Base-by-base conservation (phyloP, 352 stramenopile genomes). In the Globisporangium carolinianum region DNA sequence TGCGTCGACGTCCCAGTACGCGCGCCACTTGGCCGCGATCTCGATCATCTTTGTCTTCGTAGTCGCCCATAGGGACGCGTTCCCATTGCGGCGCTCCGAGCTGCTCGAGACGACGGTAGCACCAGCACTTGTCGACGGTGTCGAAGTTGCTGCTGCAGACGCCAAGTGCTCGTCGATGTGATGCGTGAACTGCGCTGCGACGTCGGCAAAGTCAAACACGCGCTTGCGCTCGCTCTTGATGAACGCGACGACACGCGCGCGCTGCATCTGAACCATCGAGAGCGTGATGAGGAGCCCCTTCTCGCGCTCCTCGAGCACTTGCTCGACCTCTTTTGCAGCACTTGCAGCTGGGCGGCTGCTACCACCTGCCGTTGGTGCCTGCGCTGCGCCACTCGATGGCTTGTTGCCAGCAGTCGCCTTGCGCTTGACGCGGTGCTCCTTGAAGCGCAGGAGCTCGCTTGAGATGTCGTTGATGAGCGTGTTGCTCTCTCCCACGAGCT, bases 271-370 rank as follows among this genome's bases (percentile, higher is more conserved):
- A 15, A 94, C 71, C 47, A 94, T 74, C 0, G 77, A 61, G 6
- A 91, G 62, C 0, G 79, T 91, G 62, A 94, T 93, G 0, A 69
- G 67, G 32, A 94, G 58, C 0, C 82, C 84, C 37, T 90, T 90
- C n/a, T 90, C 81, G 4, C 79, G 79, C 47, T 94, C 84, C 61
- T 94, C 84, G 10, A 83, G 61, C 7, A 89, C 36, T 36, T 90
- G 77, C 17, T 85, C 73, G 11, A 82, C 69, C 58, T 94, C 84
- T 60, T 83, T 84, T 10, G 62, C 43, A 18, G 54, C 47, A 9
- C 66, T 62, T 7, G 62, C 37, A 6, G 57, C 11, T 45, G 58
- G 56, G 3, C 57, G 57, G 5, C 15, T 42, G 5, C 53, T n/a
- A 10, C 9, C 36, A 1, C 47, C 11, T 41, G 39, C 7, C 1